Evolutionary conservation across 2,329 filamentous ascomycete genomes (phyloP).

Genomic region (Botrytis medusae): DNA sequence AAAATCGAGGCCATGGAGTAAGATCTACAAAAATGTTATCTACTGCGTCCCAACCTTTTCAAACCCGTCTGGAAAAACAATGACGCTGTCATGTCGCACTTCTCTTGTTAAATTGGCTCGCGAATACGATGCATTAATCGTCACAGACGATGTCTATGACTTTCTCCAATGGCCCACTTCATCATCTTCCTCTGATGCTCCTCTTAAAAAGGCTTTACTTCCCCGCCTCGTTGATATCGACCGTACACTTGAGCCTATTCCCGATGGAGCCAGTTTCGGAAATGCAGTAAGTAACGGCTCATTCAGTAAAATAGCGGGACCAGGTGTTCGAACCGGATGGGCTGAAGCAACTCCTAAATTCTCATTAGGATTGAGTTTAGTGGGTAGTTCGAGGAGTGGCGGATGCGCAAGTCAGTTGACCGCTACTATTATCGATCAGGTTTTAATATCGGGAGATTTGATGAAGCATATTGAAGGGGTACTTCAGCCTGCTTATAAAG

Average conservation of each 20-base stretch:
- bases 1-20: slow-evolving; percentile 60
- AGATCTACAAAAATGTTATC: slow-evolving; percentile 83
- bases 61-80: slow-evolving; percentile 84
- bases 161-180: slow-evolving; percentile 73
- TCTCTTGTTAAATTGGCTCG: slow-evolving; percentile 74
- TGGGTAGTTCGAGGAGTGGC: slow-evolving; percentile 55
- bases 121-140: slow-evolving; percentile 75
- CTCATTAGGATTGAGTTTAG: slow-evolving; percentile 52
- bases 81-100: slow-evolving; percentile 67
- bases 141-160: slow-evolving; percentile 93
- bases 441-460: slow-evolving; percentile 49
- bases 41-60: slow-evolving; percentile 87
- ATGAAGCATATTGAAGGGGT: slow-evolving; percentile 46
- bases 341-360: slow-evolving; percentile 68
- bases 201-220: slow-evolving; percentile 41
- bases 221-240: slow-evolving; percentile 82
- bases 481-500: slow-evolving; percentile 48
- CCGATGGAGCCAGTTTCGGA: slow-evolving; percentile 62
- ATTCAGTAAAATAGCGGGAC: slow-evolving; percentile 84
- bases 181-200: slow-evolving; percentile 26
- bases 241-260: slow-evolving; percentile 60
- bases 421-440: slow-evolving; percentile 51
- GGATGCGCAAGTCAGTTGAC: slow-evolving; percentile 58
- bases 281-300: slow-evolving; percentile 83
- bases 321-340: slow-evolving; percentile 87